Percentiles rank a stretch among this genome's conserved stretches.
phyloP scores from a whole-genome alignment of 1,284 basidiomycete species.

The Rhodotorula sp. region DNA sequence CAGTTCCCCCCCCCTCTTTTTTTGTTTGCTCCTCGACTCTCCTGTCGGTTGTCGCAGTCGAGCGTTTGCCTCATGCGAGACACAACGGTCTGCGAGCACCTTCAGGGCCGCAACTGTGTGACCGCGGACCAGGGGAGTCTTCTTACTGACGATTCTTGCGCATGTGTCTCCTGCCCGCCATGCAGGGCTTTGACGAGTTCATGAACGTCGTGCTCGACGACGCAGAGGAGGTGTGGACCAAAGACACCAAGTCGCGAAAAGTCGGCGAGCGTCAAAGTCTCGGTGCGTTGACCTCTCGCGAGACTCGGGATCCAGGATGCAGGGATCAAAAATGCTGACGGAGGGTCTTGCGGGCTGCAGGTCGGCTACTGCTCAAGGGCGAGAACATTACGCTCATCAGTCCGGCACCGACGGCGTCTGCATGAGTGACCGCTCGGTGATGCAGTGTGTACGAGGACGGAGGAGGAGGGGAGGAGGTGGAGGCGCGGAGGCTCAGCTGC shows the following conservation, averaged over 20 bases:
- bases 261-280: constrained; percentile 64
- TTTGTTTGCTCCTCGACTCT: neutral
- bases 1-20: constrained; percentile 51
- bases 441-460: neutral
- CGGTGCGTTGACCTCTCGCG: constrained; percentile 55
- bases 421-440: neutral
- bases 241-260: constrained; percentile 68
- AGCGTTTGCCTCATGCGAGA: too few species aligned
- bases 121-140: neutral
- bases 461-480: neutral
- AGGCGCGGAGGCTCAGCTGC: too few species aligned
- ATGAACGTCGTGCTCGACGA: constrained; percentile 98
- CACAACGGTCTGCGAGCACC: neutral
- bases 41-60: neutral
- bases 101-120: too few species aligned
- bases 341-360: constrained; percentile 52
- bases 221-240: constrained; percentile 83
- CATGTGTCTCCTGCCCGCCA: neutral
- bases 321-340: neutral
- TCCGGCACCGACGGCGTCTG: constrained; percentile 24
- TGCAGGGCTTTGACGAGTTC: constrained; percentile 97
- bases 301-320: too few species aligned
- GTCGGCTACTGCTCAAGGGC: constrained; percentile 88
- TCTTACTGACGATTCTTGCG: neutral
- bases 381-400: constrained; percentile 96